Evolutionary conservation across 495 filamentous ascomycete species (phyloP), one percentile per base, ranked within the genome.

Genomic region (Neurospora terricola): DNA sequence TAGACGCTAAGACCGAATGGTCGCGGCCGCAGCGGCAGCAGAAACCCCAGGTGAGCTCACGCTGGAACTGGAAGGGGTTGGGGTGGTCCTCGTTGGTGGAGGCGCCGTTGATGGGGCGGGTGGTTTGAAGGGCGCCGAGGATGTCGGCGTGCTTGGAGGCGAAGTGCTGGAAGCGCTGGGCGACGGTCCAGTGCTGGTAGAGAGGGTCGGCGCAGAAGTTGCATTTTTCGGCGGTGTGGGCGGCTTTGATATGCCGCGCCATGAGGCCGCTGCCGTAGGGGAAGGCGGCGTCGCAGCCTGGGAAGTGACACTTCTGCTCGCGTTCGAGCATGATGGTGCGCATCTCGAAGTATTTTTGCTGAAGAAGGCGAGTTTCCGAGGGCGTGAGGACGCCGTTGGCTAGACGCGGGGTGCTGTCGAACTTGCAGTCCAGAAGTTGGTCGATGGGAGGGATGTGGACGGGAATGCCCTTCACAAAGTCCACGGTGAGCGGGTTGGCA

Each of bases 351-450:
- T 80, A 76, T 70, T 81, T 77, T 10, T 59, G 70, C 39, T 84
- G 80, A 10, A 84, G 77, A 18, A 77, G 75, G 8, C 78, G 79
- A 2, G 76, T 39, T 75, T 85, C 83, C 12, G 77, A 78, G 3
- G 83, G 82, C 23, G 83, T 85, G 72, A 82, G 70, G 69, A 85
- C 80, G 8, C 78, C 78, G 27, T 79, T 75, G 37, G 81, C 80
- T 21, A 81, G 79, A 18, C 72, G 73, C 3, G 83, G 83, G 42
- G 81, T 71, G 45, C 72, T 75, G 30, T 78, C 74, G 0, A 70
- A 30, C 1, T 77, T 77, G 9, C 80, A 74, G 59, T 75, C 77
- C 48, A 84, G 78, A 38, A 84, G 70, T 1, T 72, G 69, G 36
- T 85, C 83, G 18, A 84, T 23, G 5, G 81, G 81, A 5, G 83